Evolutionary conservation across 2,329 filamentous ascomycete species (phyloP).

Genomic region (Colletotrichum caudatum): DNA sequence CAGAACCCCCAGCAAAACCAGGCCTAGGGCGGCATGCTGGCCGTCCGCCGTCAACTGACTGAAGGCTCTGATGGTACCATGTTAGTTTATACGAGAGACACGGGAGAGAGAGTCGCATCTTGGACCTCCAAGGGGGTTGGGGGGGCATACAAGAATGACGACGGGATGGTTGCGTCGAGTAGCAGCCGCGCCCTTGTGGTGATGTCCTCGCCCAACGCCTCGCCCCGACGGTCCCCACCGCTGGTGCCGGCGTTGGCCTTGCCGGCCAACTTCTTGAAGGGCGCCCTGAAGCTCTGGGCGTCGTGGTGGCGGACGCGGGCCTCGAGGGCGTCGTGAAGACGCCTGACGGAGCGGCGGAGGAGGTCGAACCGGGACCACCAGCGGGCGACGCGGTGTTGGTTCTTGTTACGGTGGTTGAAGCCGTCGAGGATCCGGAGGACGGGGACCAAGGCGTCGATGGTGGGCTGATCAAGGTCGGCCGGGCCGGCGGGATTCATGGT

Average conservation of each 20-base stretch:
- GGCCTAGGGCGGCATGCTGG: conserved; percentile 78
- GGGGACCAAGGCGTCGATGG: conserved; percentile 49
- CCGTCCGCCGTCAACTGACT: conserved; percentile 77
- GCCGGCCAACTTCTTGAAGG: conserved; percentile 1
- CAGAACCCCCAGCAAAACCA: conserved; percentile 74
- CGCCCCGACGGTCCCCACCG: neutral
- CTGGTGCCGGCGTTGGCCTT: neutral
- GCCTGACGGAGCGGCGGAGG: conserved; percentile 74
- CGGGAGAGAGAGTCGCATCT: neutral
- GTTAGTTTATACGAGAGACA: conserved; percentile 9
- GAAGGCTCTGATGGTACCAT: conserved; percentile 64
- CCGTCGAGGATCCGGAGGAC: conserved; percentile 72
- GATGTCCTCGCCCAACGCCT: conserved; percentile 20
- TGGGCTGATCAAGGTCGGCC: neutral
- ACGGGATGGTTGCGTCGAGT: conserved; percentile 48
- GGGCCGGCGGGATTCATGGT: neutral
- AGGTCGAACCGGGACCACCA: conserved; percentile 85
- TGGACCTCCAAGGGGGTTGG: neutral
- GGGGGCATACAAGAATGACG: conserved; percentile 52
- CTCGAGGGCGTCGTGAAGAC: conserved; percentile 59
- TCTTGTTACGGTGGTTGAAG: conserved; percentile 86
- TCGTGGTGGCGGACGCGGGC: conserved; percentile 37
- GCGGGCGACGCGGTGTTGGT: conserved; percentile 83
- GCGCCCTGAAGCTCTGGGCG: conserved; percentile 26
- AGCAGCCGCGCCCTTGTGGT: conserved; percentile 45